Evolutionary conservation across 2,329 filamentous ascomycete genomes (phyloP), one percentile per base, ranked within the genome.

Genomic region (Trichoderma aggressivum): DNA sequence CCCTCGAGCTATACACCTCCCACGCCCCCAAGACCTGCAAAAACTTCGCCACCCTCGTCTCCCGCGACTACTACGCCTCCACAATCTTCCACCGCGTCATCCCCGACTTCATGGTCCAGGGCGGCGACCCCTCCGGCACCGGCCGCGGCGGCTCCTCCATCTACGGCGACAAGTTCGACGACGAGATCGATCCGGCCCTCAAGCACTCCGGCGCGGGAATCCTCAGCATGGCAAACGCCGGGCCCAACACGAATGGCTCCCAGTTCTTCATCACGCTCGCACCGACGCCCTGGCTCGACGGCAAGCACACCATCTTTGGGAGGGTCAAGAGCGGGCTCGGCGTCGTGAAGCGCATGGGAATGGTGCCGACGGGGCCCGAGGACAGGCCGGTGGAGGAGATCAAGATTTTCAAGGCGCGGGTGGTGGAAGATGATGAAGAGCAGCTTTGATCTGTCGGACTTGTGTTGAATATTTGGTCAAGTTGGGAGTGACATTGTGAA

Each of bases 231-330:
- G 96, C 96, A 72, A 99, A 99, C 82, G 90, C 91, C 18, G 96
- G 96, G 0, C 93, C 93, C 10, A 90, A 98, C 81, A 97, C 95
- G 43, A 98, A 98, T 81, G 95, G 95, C 26, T 93, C 90, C 71
- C 96, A 98, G 82, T 99, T 98, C 82, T 98, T 98, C 80, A 90
- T 99, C 75, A 98, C 96, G 0, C 86, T 98, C 39, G 95, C 94
- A 8, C 95, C 95, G 5, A 95, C 96, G 18, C 96, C 96, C 0
- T 98, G 95, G 95, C 83, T 99, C 72, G 96, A 99, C 82, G 94
- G 94, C 26, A 98, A 97, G 82, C 95, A 99, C 81, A 97, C 94
- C 12, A 97, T 99, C 75, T 99, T 99, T 79, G 96, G 96, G 1
- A 85, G 95, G 68, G 94, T 99, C 50, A 94, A 92, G 84, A 88